These are phyloP conservation scores for Capronia americana DNA, from an alignment of 2,329 filamentous ascomycete genomes.

Conservation along the genomic window DNA sequence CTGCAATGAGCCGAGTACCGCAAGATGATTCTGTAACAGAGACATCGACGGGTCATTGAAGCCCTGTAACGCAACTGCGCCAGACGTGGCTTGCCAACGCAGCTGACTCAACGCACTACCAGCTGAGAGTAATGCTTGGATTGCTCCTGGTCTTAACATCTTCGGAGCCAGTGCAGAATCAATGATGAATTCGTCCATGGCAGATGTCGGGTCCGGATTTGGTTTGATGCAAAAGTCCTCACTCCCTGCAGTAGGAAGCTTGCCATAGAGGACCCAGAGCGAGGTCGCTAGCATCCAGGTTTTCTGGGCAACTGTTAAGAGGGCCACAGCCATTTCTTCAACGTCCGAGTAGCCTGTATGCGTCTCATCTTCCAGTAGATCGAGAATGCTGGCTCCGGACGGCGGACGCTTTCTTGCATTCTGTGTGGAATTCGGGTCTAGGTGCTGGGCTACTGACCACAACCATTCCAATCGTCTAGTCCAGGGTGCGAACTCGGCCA, in stretches of 20 bases:
- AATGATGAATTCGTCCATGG: conserved; percentile 59
- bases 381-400: conserved; percentile 73
- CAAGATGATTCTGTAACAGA: conserved; percentile 43
- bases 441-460: conserved; percentile 73
- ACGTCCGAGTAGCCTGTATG: conserved; percentile 90
- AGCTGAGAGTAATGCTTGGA: conserved; percentile 85
- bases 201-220: conserved; percentile 47
- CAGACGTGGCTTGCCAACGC: conserved; percentile 52
- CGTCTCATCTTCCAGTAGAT: conserved; percentile 75
- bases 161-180: conserved; percentile 71
- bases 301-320: conserved; percentile 80
- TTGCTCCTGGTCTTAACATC: conserved; percentile 77
- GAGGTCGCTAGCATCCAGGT: conserved; percentile 91
- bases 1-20: conserved; percentile 55
- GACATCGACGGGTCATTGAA: conserved; percentile 37
- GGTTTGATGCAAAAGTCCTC: conserved; percentile 84
- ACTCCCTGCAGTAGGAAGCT: conserved; percentile 75
- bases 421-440: conserved; percentile 56
- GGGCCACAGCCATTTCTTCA: conserved; percentile 73
- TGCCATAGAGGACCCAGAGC: conserved; percentile 89
- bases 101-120: conserved; percentile 89
- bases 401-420: conserved; percentile 39
- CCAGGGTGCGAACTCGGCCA: conserved; percentile 88
- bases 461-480: conserved; percentile 84
- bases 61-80: conserved; percentile 39